A percentile compares a stretch with the other conserved stretches of the same genome.
These are phyloP conservation scores for Suillus americanus DNA, from an alignment of 768 basidiomycete species.

Conservation along the genomic window DNA sequence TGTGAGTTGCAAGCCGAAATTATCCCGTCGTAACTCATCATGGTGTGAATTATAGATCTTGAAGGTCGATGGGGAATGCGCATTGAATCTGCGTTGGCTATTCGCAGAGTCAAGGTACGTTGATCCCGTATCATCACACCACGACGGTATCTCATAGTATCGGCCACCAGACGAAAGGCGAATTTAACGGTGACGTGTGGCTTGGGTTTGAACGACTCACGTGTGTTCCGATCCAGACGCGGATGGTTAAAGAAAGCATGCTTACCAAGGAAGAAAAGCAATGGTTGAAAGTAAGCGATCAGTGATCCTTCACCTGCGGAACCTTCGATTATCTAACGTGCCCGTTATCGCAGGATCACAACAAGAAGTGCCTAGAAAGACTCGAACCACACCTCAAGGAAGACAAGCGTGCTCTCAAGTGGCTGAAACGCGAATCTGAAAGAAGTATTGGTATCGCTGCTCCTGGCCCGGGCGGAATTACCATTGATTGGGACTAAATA, in stretches of 20 bases:
- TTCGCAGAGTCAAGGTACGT: constrained; percentile 55
- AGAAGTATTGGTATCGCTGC: constrained; percentile 71
- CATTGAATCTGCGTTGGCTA: constrained; percentile 83
- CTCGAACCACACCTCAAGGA: constrained; percentile 67
- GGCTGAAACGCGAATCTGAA: constrained; percentile 76
- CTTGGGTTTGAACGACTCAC: constrained; percentile 91
- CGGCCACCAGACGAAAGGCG: constrained; percentile 57
- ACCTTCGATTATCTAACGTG: constrained; percentile 6
- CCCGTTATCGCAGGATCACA: constrained; percentile 63
- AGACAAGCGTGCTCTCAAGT: constrained; percentile 79
- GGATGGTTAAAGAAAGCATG: constrained; percentile 83
- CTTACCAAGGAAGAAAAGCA: constrained; percentile 81
- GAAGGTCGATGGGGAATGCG: constrained; percentile 87
- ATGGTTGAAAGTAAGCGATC: constrained; percentile 74
- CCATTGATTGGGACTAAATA: constrained; percentile 74
- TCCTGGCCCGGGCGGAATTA: constrained; percentile 64
- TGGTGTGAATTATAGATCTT: constrained; percentile 47
- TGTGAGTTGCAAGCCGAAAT: constrained; percentile 49
- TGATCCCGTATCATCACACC: constrained; percentile 11
- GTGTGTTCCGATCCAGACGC: constrained; percentile 90
- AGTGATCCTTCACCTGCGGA: constrained; percentile 3
- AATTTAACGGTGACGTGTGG: constrained; percentile 77
- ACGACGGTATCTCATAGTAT: constrained; percentile 9
- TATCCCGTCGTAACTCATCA: constrained; percentile 16
- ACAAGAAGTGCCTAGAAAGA: constrained; percentile 65